Percentiles rank a stretch among this genome's conserved stretches.
Conservation (phyloP, 179 eudicot genomes). For the Beta macrorhiza region DNA sequence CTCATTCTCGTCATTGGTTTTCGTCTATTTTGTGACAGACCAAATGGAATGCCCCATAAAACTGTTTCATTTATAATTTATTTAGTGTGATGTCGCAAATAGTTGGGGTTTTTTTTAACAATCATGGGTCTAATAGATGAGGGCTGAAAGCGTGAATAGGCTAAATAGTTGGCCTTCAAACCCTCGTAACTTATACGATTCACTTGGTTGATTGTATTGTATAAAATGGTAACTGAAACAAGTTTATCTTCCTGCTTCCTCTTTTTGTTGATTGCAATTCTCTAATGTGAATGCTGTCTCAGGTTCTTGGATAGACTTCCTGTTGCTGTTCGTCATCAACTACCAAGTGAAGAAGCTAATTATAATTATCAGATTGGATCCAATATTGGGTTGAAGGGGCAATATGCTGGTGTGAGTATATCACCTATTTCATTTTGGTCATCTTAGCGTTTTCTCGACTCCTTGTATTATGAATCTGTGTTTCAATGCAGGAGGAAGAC, state of each 20-base stretch:
- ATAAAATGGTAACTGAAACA: no score
- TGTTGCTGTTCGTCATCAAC: constrained; percentile 38
- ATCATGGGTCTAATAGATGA: no score
- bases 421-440: neutral
- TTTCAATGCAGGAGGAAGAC: constrained; percentile 32
- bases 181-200: no score
- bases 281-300: constrained; percentile 8
- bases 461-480: neutral
- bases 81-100: neutral
- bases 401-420: constrained; percentile 50
- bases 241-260: no score
- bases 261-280: neutral
- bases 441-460: neutral
- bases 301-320: constrained; percentile 71
- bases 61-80: neutral
- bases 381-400: constrained; percentile 42
- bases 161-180: no score
- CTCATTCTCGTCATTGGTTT: neutral
- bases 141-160: no score
- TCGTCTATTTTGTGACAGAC: no score
- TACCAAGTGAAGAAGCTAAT: constrained; percentile 25
- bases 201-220: no score
- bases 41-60: neutral
- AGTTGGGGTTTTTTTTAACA: no score
- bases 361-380: constrained; percentile 34